A percentile compares a stretch with the other conserved stretches of the same genome.
phyloP scores from a whole-genome alignment of 208 protist species.

The Herpetomonas muscarum region DNA sequence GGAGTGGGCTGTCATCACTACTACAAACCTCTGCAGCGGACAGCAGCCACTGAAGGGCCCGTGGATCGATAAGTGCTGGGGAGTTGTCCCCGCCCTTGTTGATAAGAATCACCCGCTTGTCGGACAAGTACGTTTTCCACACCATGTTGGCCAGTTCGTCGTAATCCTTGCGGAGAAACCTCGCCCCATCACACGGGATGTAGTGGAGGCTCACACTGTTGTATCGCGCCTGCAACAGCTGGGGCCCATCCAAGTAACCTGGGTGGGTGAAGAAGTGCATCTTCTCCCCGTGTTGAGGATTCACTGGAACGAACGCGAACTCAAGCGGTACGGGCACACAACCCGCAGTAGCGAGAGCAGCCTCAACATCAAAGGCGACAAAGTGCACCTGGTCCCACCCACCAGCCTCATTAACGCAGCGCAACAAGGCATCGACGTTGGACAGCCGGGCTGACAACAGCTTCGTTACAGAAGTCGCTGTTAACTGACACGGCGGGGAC shows the following conservation, averaged over 20 bases:
- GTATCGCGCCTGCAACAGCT: slow-evolving; percentile 13
- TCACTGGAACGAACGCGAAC: slow-evolving; percentile 31
- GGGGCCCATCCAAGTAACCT: slow-evolving; percentile 3
- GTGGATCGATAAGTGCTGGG: slow-evolving; percentile 37
- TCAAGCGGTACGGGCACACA: slow-evolving; percentile 39
- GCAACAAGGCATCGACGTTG: slow-evolving; percentile 22
- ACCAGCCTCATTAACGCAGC: slow-evolving; percentile 22
- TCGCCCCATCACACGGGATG: slow-evolving; percentile 36
- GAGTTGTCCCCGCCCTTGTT: slow-evolving; percentile 29
- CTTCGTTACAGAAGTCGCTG: background rate
- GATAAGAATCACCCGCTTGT: slow-evolving; percentile 44
- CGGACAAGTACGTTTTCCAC: slow-evolving; percentile 12
- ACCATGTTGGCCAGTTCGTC: slow-evolving; percentile 12
- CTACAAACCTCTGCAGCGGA: slow-evolving; percentile 15
- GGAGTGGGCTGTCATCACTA: slow-evolving; percentile 3
- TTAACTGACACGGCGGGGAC: background rate
- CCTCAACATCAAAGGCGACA: slow-evolving; percentile 53
- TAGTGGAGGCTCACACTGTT: slow-evolving; percentile 22
- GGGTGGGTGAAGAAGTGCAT: slow-evolving; percentile 40
- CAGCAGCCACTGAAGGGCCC: slow-evolving; percentile 57
- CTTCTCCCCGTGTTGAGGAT: background rate
- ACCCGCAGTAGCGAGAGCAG: slow-evolving; percentile 13
- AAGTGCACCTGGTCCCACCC: slow-evolving; percentile 32
- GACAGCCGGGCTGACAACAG: slow-evolving; percentile 18
- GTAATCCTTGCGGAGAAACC: slow-evolving; percentile 45